Evolutionary conservation across 2,329 filamentous ascomycete genomes (phyloP), one percentile per base, ranked within the genome.

Genomic region (Claviceps maximensis): DNA sequence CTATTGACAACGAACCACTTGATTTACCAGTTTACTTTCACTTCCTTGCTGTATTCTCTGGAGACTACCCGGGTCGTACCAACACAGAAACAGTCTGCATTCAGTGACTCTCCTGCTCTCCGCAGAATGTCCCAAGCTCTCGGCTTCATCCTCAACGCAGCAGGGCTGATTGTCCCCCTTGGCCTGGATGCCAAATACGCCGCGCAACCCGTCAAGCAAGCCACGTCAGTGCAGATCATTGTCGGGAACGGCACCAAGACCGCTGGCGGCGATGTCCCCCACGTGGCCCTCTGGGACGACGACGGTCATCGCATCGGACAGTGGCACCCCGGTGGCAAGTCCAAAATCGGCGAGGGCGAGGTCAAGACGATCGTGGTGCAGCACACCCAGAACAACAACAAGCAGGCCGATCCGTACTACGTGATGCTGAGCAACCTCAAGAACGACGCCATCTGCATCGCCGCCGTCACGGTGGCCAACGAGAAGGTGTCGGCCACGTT

Each of bases 381-480:
- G 8, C 57, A 60, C 25, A 52, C 19, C 27, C 50, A 56, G 49
- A 54, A 55, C 44, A 44, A 41, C 15, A 51, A 23, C 12, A 50
- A 52, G 19, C 53, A 53, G 25, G 44, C 49, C 12, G 49, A 50
- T 27, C 49, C 49, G 38, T 50, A 50, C 49, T 60, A 61, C 33
- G 49, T 60, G 3, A 58, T 60, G 58, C 46, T 61, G 9, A 58
- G 55, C 50, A 54, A 59, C 36, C 31, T 55, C n/a, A 53, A 56
- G 8, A 52, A 56, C 53, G 59, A 61, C 48, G 58, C 58, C n/a
- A 56, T 60, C 8, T 60, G 59, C 54, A 56, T 60, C 25, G 40
- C 58, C 0, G 58, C 57, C 50, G 42, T 61, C 23, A 55, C 52
- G 31, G 56, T 60, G 5, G 52, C 58, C 36, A 56, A 60, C 42